Conservation (phyloP, 148 eudicot species). For the Drosera capensis region DNA sequence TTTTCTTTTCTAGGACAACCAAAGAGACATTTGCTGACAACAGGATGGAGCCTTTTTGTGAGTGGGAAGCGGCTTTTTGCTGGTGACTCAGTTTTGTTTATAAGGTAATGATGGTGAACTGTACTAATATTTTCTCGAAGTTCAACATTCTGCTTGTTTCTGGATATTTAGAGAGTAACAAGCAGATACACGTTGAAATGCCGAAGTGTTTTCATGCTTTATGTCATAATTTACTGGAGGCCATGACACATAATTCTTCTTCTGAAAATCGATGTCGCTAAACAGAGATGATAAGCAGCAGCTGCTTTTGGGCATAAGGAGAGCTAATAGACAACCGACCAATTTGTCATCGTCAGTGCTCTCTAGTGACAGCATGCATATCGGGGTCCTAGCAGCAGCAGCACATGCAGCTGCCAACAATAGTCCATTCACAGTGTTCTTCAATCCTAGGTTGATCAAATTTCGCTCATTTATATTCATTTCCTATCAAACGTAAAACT, state of each 20-base stretch:
- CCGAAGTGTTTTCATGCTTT: background rate
- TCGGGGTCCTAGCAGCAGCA: slow-evolving; percentile 94
- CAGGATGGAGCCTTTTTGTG: slow-evolving; percentile 97
- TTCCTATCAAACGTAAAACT: too few species aligned
- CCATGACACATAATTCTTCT: background rate
- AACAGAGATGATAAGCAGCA: slow-evolving; percentile 84
- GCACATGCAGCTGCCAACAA: slow-evolving; percentile 96
- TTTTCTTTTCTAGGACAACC: slow-evolving; percentile 58
- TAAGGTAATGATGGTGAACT: slow-evolving; percentile 32
- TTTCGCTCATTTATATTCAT: background rate
- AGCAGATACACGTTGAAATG: background rate
- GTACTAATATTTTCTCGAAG: background rate
- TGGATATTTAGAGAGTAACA: background rate
- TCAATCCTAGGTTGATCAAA: slow-evolving; percentile 35
- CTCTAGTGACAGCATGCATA: slow-evolving; percentile 99
- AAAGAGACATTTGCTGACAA: slow-evolving; percentile 87
- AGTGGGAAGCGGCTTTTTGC: slow-evolving; percentile 87
- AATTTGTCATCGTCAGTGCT: slow-evolving; percentile 80
- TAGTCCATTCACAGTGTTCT: slow-evolving; percentile 88
- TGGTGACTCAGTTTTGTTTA: slow-evolving; percentile 88
- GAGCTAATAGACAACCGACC: slow-evolving; percentile 82
- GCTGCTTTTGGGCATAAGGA: slow-evolving; percentile 78
- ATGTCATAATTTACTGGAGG: background rate
- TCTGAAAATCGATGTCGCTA: background rate
- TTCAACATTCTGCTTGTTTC: background rate